phyloP scores from a whole-genome alignment of 176 grass and related monocot species.

The Oryza glumipatula region DNA sequence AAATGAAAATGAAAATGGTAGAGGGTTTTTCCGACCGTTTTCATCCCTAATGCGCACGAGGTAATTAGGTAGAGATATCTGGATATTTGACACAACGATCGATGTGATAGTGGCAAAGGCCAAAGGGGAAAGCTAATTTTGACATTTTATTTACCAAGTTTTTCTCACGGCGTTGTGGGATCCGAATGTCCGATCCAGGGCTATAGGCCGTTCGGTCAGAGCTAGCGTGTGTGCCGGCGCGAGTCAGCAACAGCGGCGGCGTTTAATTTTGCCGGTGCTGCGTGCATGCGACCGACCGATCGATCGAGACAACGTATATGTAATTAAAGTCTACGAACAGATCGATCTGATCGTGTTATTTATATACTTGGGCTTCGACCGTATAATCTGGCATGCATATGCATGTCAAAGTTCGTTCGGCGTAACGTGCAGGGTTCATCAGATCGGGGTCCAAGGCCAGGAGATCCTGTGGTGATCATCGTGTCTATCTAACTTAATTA shows the following conservation, averaged over 20 bases:
- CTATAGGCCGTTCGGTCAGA: neutral
- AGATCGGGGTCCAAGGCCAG: neutral
- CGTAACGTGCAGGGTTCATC: slow-evolving; percentile 1
- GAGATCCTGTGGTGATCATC: neutral
- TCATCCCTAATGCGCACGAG: too few species aligned
- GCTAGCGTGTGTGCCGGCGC: slow-evolving; percentile 14
- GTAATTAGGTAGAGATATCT: neutral
- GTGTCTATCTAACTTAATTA: neutral
- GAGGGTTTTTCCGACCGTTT: too few species aligned
- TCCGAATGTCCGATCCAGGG: slow-evolving; percentile 1
- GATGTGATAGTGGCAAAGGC: neutral
- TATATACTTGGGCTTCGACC: neutral
- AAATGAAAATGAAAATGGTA: too few species aligned
- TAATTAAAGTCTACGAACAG: neutral
- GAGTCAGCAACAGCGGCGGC: slow-evolving; percentile 42
- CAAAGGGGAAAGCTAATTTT: too few species aligned
- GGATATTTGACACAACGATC: neutral
- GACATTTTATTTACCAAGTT: neutral
- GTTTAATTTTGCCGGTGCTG: slow-evolving; percentile 29
- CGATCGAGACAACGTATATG: neutral
- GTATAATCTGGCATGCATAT: neutral
- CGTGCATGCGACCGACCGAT: neutral
- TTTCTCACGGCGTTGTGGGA: neutral
- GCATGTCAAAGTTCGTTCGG: neutral
- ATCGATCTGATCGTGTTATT: neutral